Evolutionary conservation across 441 rosid genomes (phyloP), one percentile per base, ranked within the genome.

Genomic region (Croton setiger): DNA sequence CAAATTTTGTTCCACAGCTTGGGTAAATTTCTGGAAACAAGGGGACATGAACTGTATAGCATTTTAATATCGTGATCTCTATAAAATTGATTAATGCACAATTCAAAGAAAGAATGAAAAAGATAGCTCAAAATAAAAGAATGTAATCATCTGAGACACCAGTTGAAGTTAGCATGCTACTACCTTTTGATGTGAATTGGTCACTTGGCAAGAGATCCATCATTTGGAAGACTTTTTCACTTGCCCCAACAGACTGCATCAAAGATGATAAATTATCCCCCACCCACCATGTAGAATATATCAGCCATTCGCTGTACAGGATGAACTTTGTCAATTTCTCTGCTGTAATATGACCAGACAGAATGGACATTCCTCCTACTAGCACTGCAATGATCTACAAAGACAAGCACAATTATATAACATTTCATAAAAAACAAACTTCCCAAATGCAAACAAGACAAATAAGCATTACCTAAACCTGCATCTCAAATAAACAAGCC

Each of bases 221-320:
- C 86, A 94, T 78, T 64, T 89, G 95, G 84, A 94, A 94, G 74
- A 94, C 98, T 78, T 91, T 94, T 83, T 91, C 98, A 68, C 97
- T 94, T 45, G 98, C 98, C 70, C 98, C 98, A 74, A 91, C 86
- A 69, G 98, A 91, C 78, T 94, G 98, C 97, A 94, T 91, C 78
- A 94, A 72, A 58, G 87, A 82, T 23, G 96, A 91, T 76, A 94
- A 69, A 77, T 85, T 94, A 83, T 94, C 98, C 69, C 97, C 97
- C 64, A 88, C 92, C 96, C 93, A 91, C 97, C 97, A 94, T 47
- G 97, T 89, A 68, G 97, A 88, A 77, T 86, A 94, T 66, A 94
- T 91, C 81, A 94, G 83, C 98, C 97, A 91, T 76, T 94, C 98
- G 68, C 97, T 91, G 75, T 94, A 94, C 73, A 94, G 72, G 79